Evolutionary conservation across 768 basidiomycete genomes (phyloP).

Genomic region (Boletus subcaerulescens): DNA sequence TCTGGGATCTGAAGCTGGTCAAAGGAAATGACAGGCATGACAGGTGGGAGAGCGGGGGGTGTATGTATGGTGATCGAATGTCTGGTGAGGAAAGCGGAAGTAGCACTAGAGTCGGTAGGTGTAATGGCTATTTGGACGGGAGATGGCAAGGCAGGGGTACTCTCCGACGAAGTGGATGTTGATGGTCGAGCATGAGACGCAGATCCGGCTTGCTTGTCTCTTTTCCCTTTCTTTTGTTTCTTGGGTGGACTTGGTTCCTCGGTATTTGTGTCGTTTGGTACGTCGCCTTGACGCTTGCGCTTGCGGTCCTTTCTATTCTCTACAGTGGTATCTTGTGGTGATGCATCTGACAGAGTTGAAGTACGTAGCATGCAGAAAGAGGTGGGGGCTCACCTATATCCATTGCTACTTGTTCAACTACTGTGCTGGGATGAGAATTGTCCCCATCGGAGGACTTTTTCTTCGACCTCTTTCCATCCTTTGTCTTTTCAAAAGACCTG

Average conservation of each 20-base stretch:
- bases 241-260: constrained; percentile 15
- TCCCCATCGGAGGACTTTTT: not conserved
- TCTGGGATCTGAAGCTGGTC: constrained; percentile 65
- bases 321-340: constrained; percentile 2
- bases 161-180: not conserved
- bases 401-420: not conserved
- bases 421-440: not conserved
- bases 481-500: constrained; percentile 2
- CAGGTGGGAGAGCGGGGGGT: constrained; percentile 40
- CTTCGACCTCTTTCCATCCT: constrained; percentile 10
- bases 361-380: not conserved
- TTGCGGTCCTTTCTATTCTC: constrained; percentile 27
- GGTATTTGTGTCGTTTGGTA: not conserved
- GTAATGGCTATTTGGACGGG: constrained; percentile 14
- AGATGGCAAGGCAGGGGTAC: constrained; percentile 17
- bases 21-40: constrained; percentile 73
- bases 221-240: constrained; percentile 28
- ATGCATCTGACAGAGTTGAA: not conserved
- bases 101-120: constrained; percentile 33
- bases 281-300: constrained; percentile 6
- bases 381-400: not conserved
- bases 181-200: constrained; percentile 1
- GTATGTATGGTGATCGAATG: constrained; percentile 74
- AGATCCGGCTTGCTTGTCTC: constrained; percentile 4
- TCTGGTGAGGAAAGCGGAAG: constrained; percentile 62